Evolutionary conservation across 805 yeast genomes (phyloP).

Genomic region (Zygosaccharomyces siamensis): DNA sequence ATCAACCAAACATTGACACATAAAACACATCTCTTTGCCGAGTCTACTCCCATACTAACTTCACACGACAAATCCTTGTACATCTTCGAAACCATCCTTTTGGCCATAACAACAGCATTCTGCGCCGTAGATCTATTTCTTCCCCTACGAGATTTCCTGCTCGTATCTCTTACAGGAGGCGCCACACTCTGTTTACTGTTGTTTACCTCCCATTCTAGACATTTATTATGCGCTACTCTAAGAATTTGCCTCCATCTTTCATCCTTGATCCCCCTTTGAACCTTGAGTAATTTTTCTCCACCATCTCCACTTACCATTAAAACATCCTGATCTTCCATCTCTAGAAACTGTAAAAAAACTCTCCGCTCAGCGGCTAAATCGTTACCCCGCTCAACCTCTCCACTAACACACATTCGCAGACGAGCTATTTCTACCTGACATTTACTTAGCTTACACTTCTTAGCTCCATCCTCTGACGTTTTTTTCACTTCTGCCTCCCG

Average conservation of each 20-base stretch:
- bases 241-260: conserved; percentile 5
- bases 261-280: background rate
- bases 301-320: background rate
- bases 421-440: background rate
- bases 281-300: background rate
- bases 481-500: background rate
- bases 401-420: background rate
- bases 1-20: conserved; percentile 7
- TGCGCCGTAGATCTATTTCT: background rate
- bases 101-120: conserved; percentile 2
- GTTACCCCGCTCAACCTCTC: background rate
- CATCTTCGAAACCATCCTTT: conserved; percentile 6
- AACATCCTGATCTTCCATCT: conserved; percentile 1
- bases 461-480: background rate
- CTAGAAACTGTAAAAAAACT: conserved; percentile 1
- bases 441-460: background rate
- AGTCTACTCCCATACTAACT: conserved; percentile 1
- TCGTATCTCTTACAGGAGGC: too few relatives aligned
- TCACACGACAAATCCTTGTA: conserved; percentile 12
- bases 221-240: conserved; percentile 8
- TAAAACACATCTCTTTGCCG: conserved; percentile 10
- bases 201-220: conserved; percentile 6
- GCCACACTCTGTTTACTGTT: background rate
- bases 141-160: background rate
- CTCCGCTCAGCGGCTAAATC: conserved; percentile 2